Conservation (phyloP, 1,284 basidiomycete genomes). For the Fomitopsis schrenkii region DNA sequence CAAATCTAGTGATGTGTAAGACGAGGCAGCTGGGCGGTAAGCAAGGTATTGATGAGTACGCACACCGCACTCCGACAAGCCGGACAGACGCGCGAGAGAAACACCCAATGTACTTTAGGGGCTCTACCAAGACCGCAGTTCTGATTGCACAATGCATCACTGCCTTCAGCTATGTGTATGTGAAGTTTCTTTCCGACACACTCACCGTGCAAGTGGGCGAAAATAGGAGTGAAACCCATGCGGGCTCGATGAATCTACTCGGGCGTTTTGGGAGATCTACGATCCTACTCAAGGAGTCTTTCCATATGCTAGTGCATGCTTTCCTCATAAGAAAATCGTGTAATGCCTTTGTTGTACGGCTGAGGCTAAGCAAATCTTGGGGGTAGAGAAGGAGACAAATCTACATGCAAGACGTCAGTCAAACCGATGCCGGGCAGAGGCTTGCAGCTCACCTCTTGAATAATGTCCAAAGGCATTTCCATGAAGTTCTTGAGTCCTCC, state of each 20-base stretch:
- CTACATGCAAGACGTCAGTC: not conserved
- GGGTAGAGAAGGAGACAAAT: not conserved
- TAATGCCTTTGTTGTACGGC: not conserved
- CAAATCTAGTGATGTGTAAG: too few relatives aligned
- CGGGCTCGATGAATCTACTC: not conserved
- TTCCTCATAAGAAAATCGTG: not conserved
- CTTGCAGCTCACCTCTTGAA: not conserved
- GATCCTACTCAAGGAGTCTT: not conserved
- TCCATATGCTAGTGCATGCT: not conserved
- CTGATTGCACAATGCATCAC: too few relatives aligned
- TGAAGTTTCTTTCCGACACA: too few relatives aligned
- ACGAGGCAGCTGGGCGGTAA: too few relatives aligned
- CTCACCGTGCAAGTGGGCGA: not conserved
- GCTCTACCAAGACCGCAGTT: too few relatives aligned
- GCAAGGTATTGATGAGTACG: too few relatives aligned
- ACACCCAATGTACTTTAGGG: too few relatives aligned
- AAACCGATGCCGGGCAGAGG: too few relatives aligned
- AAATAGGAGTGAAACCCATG: not conserved
- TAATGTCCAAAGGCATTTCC: too few relatives aligned
- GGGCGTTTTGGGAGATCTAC: not conserved
- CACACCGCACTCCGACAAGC: too few relatives aligned
- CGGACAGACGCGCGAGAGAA: too few relatives aligned
- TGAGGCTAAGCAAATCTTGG: not conserved
- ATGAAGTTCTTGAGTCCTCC: not conserved
- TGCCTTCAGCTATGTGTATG: not conserved